phyloP scores from a whole-genome alignment of 495 filamentous ascomycete genomes.

The Cenococcum geophilum region DNA sequence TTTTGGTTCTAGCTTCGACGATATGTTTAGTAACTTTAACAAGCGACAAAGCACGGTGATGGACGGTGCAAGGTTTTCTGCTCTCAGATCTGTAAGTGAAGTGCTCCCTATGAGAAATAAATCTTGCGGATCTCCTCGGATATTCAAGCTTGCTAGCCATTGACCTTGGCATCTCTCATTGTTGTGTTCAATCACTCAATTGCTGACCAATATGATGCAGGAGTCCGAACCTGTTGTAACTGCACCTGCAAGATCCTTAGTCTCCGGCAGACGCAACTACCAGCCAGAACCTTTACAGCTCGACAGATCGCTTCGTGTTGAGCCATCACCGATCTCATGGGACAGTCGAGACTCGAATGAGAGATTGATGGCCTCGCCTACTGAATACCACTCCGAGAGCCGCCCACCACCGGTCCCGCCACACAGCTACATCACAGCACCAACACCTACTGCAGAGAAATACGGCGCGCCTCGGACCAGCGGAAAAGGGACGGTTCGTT shows the following conservation, averaged over 20 bases:
- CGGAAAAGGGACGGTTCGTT: not conserved
- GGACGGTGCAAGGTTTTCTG: slow-evolving; percentile 3
- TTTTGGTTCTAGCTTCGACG: slow-evolving; percentile 34
- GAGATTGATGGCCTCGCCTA: slow-evolving; percentile 27
- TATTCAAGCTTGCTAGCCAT: not conserved
- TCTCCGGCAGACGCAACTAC: slow-evolving; percentile 13
- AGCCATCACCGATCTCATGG: slow-evolving; percentile 31
- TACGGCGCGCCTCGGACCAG: not conserved
- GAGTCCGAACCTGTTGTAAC: slow-evolving; percentile 30
- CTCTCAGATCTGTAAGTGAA: not conserved
- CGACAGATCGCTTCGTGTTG: slow-evolving; percentile 25
- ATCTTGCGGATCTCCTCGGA: not conserved
- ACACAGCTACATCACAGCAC: slow-evolving; percentile 15
- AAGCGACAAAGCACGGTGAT: slow-evolving; percentile 19
- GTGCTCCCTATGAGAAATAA: not conserved
- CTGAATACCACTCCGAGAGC: slow-evolving; percentile 6
- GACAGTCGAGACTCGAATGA: slow-evolving; percentile 34
- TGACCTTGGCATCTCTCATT: too few species aligned
- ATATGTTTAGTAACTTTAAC: slow-evolving; percentile 33
- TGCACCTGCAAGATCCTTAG: slow-evolving; percentile 20
- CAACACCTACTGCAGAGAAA: not conserved
- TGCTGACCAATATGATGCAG: slow-evolving; percentile 18
- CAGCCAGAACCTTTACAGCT: slow-evolving; percentile 29
- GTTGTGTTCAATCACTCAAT: not conserved
- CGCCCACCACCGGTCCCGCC: slow-evolving; percentile 22